Evolutionary conservation across 495 filamentous ascomycete species (phyloP), one percentile per base, ranked within the genome.

Genomic region (Xylaria nigripes): DNA sequence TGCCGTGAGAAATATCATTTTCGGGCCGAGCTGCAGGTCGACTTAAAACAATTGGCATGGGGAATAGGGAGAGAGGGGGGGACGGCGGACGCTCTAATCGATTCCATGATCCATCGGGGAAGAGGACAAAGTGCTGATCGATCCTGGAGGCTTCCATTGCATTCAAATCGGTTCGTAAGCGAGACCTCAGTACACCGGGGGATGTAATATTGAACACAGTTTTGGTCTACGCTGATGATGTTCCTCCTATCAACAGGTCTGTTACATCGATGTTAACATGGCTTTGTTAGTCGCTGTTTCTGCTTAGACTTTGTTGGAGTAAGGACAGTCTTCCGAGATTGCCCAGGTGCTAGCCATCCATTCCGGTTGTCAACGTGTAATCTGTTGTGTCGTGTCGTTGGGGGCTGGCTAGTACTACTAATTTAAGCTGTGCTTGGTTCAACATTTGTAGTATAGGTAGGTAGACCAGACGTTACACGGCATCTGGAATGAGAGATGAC

Each of bases 391-490:
- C 13, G 44, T 47, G 29, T 42, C 13, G 32, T 42, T 45, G 19
- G 38, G 34, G n/a, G n/a, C n/a, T n/a, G n/a, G n/a, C n/a, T n/a
- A n/a, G n/a, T n/a, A n/a, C n/a, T n/a, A n/a, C n/a, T n/a, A 42
- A 30, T 55, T 55, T 55, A 55, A 45, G 38, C 45, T 55, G 46
- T 55, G 45, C n/a, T 49, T 44, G 13, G 19, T 29, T 19, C 46
- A 44, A 42, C 45, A 29, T 34, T 25, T 42, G n/a, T n/a, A n/a
- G n/a, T n/a, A n/a, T n/a, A n/a, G n/a, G 42, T 10, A 29, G 4
- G 21, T 45, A 6, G 27, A 23, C 52, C 38, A 49, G 45, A 55
- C 45, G 46, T 49, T 55, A 45, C 53, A 45, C 38, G 40, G 32
- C 53, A 50, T 30, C 21, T 43, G 23, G 27, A 29, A 49, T n/a